Percentiles rank a stretch among this genome's conserved stretches.
These are phyloP conservation scores for Talinum fruticosum DNA, from an alignment of 148 eudicot species.

Conservation along the genomic window DNA sequence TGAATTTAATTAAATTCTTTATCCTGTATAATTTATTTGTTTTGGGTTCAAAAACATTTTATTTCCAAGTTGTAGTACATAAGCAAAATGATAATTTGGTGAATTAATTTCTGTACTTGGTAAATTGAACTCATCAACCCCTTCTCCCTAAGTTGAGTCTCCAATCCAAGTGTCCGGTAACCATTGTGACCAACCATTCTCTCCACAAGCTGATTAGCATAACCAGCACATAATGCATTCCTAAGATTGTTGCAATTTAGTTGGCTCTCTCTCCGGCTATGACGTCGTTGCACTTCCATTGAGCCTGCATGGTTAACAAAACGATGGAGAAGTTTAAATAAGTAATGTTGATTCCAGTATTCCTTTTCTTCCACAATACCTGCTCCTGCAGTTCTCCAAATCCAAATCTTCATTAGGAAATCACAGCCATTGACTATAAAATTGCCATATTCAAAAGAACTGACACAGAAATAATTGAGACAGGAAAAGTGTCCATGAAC, in stretches of 20 bases:
- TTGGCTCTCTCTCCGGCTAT: slow-evolving; percentile 48
- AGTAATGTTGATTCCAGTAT: no score
- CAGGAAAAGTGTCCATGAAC: not conserved
- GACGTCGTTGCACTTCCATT: slow-evolving; percentile 59
- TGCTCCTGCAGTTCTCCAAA: no score
- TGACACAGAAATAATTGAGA: not conserved
- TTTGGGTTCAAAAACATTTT: no score
- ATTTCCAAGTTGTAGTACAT: no score
- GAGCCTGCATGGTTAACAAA: slow-evolving; percentile 38
- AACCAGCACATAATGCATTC: slow-evolving; percentile 77
- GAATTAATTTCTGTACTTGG: not conserved
- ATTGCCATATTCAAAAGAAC: not conserved
- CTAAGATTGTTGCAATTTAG: slow-evolving; percentile 66
- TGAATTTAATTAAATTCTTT: no score
- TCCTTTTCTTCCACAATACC: no score
- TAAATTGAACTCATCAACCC: not conserved
- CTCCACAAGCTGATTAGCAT: slow-evolving; percentile 95
- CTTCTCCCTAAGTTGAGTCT: slow-evolving; percentile 40
- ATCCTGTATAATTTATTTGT: no score
- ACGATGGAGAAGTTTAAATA: no score
- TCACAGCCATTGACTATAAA: no score
- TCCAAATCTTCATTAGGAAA: no score
- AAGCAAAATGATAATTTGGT: no score
- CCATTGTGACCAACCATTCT: slow-evolving; percentile 93
- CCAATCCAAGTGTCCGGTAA: slow-evolving; percentile 75